Base-by-base conservation (phyloP, 2,329 filamentous ascomycete genomes). In the Fusarium tricinctum region DNA sequence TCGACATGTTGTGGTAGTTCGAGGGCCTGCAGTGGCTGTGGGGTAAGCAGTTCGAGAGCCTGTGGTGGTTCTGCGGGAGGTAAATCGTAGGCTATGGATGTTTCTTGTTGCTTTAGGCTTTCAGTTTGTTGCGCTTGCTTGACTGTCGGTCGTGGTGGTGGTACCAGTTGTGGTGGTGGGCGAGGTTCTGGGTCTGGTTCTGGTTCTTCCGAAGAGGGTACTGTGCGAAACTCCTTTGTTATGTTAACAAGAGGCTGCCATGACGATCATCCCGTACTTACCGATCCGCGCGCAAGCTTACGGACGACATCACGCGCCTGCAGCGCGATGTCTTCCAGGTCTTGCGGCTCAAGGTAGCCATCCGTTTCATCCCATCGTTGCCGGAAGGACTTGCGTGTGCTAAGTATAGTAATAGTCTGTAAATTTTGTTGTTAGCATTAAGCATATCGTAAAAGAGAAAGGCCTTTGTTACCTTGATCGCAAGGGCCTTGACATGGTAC, bases 401-500 rank as follows among this genome's bases (percentile, higher is more conserved):
- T 68, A n/a, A 78, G 66, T 13, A 51, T 56, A 12, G 69, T 60
- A n/a, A 77, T 59, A 5, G 73, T 48, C 69, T 76, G 17, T 33
- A 48, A 22, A 46, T 13, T 44, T 14, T 19, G 38, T n/a, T 19
- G 43, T 72, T 54, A 71, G 62, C 47, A 17, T 35, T 42, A 20
- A 39, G 22, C 22, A 42, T 20, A 15, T 50, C 28, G 22, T 8
- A 46, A 26, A 17, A 6, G 15, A 15, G 4, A 9, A 9, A 15
- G 20, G 28, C 35, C 15, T 48, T 14, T 43, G 63, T 39, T 76
- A 81, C 79, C 69, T 73, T 66, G 23, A 73, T 52, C 5, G 76
- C 74, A 28, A 81, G 75, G 3, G 73, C 67, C 15, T 76, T 54
- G 10, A 74, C 45, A 8, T 68, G 67, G 14, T 75, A 77, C 33